Evolutionary conservation across 768 basidiomycete genomes (phyloP).

Genomic region (Boletus tylopilopsis): DNA sequence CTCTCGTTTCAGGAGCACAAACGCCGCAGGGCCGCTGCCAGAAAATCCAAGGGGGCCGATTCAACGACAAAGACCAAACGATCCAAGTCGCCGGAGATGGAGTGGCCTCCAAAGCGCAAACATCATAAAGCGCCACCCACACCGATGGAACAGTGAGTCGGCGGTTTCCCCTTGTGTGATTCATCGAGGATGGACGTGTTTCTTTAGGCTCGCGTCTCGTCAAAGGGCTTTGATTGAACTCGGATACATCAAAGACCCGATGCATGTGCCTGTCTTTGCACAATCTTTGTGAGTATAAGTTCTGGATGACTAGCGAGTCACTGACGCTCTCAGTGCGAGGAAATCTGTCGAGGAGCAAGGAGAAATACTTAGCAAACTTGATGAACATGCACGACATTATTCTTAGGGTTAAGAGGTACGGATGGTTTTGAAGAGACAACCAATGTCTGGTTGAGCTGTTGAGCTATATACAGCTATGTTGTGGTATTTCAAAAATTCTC

Average conservation of each 20-base stretch:
- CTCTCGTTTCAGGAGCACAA: constrained; percentile 23
- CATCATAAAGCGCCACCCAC: constrained; percentile 49
- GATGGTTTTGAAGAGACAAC: not conserved
- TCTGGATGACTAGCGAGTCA: not conserved
- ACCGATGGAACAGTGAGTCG: constrained; percentile 49
- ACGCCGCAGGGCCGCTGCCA: constrained; percentile 18
- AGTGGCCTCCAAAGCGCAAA: constrained; percentile 64
- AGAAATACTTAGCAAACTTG: constrained; percentile 40
- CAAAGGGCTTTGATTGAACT: constrained; percentile 60
- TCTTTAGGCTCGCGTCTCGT: constrained; percentile 47
- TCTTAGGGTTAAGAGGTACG: constrained; percentile 1
- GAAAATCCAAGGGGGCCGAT: constrained; percentile 18
- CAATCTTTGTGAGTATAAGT: constrained; percentile 54
- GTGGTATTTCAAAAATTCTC: no score
- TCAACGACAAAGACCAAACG: constrained; percentile 9
- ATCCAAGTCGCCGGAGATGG: constrained; percentile 34
- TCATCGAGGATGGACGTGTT: not conserved
- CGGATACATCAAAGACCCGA: constrained; percentile 51
- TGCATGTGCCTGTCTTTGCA: constrained; percentile 56
- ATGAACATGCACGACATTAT: constrained; percentile 27
- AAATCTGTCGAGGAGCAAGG: constrained; percentile 41
- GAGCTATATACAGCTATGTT: no score
- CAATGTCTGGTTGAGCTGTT: no score
- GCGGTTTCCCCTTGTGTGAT: not conserved
- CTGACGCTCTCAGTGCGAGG: constrained; percentile 32